Conservation (phyloP, 257 asterid genomes). For the Primulina tabacum region DNA sequence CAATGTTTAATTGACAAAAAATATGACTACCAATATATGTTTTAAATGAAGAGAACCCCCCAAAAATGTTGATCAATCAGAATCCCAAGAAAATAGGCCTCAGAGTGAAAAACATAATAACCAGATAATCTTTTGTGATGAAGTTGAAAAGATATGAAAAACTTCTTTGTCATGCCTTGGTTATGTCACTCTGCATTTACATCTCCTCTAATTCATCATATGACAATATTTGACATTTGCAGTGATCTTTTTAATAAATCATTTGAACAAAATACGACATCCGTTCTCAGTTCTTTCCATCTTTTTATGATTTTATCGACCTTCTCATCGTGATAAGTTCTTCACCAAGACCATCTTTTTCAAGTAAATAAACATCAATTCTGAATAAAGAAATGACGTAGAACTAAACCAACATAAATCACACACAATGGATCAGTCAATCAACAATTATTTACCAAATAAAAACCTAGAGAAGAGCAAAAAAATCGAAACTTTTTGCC, state of each 20-base stretch:
- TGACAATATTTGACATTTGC: background rate
- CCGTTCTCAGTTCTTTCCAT: background rate
- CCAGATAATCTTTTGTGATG: background rate
- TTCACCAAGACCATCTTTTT: background rate
- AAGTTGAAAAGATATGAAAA: background rate
- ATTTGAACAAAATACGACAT: background rate
- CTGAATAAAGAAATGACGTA: conserved; percentile 4
- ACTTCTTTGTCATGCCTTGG: no score
- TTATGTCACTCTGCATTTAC: no score
- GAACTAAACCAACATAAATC: background rate
- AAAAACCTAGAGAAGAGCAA: conserved; percentile 10
- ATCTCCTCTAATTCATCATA: background rate
- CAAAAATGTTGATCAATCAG: no score
- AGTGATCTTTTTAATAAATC: background rate
- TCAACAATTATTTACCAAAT: background rate
- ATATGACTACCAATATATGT: no score
- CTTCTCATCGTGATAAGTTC: background rate
- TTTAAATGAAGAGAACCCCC: no score
- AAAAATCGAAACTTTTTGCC: background rate
- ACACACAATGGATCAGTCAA: conserved; percentile 11
- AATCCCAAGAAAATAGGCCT: no score
- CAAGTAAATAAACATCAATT: conserved; percentile 14
- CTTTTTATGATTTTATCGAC: background rate
- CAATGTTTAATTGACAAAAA: no score
- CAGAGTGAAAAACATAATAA: no score